Percentiles rank a stretch among this genome's conserved stretches.
Evolutionary conservation across 208 protist genomes (phyloP).

Genomic region (Borovskyia barvae): DNA sequence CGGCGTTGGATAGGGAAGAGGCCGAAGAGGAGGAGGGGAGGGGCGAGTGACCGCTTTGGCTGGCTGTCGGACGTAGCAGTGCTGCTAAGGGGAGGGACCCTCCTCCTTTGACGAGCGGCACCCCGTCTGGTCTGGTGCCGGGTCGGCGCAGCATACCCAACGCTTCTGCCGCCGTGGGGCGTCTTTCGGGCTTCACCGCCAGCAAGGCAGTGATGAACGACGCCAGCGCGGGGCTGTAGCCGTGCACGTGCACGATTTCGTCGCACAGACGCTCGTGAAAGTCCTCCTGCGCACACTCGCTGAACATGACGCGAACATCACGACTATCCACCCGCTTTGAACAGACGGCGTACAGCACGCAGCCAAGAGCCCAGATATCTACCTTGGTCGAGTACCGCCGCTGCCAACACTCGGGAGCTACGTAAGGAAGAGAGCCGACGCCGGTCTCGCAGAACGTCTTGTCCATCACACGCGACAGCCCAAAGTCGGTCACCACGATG

Average conservation of each 20-base stretch:
- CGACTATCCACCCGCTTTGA: slow-evolving; percentile 45
- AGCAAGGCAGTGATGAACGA: slow-evolving; percentile 41
- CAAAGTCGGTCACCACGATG: slow-evolving; percentile 70
- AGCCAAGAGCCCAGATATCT: slow-evolving; percentile 98
- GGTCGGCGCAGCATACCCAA: slow-evolving; percentile 19
- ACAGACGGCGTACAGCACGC: slow-evolving; percentile 92
- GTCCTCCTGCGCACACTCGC: slow-evolving; percentile 34
- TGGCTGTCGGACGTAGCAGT: not conserved
- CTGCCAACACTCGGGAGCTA: slow-evolving; percentile 73
- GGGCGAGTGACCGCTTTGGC: not conserved
- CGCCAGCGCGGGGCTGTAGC: slow-evolving; percentile 42
- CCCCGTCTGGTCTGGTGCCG: too few relatives aligned
- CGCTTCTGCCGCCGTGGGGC: slow-evolving; percentile 43
- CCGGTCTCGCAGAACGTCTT: slow-evolving; percentile 64
- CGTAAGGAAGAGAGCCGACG: slow-evolving; percentile 60
- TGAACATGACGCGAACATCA: slow-evolving; percentile 71
- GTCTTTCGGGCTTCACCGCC: slow-evolving; percentile 32
- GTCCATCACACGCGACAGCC: slow-evolving; percentile 63
- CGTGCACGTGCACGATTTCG: slow-evolving; percentile 46
- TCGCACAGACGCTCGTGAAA: slow-evolving; percentile 36
- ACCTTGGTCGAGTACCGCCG: slow-evolving; percentile 96
- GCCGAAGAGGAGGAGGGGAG: too few relatives aligned
- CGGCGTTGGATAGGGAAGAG: not conserved
- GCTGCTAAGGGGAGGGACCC: not conserved
- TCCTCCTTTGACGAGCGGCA: too few relatives aligned